Evolutionary conservation across 164 flowering plant species (phyloP).

Genomic region (Umbilicus rupestris): DNA sequence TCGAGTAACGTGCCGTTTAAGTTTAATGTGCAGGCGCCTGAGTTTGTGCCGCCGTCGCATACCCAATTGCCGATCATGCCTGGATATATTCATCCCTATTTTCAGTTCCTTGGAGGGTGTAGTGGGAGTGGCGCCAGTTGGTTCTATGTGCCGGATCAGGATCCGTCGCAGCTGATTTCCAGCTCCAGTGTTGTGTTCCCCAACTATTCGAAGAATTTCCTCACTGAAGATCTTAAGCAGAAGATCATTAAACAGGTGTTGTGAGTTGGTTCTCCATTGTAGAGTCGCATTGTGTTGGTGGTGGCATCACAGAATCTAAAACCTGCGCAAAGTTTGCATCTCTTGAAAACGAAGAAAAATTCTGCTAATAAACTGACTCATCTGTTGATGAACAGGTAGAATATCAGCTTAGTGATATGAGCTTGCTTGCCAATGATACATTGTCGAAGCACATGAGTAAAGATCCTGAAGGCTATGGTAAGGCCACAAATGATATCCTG

Average conservation of each 20-base stretch:
- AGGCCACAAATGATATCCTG: slow-evolving; percentile 10
- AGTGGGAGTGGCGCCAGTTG: slow-evolving; percentile 38
- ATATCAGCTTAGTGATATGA: slow-evolving; percentile 81
- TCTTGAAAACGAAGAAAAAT: background rate
- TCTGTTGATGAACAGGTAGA: slow-evolving; percentile 47
- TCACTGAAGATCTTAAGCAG: slow-evolving; percentile 55
- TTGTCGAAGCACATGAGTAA: slow-evolving; percentile 59
- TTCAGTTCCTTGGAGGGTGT: slow-evolving; percentile 44
- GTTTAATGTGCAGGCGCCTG: slow-evolving; percentile 88
- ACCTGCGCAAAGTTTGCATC: background rate
- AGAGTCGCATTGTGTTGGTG: too few species aligned
- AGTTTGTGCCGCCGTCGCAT: slow-evolving; percentile 79
- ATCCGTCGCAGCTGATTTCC: slow-evolving; percentile 29
- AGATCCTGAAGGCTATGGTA: slow-evolving; percentile 90
- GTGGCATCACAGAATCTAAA: too few species aligned
- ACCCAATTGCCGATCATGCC: slow-evolving; percentile 48
- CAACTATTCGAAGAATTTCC: slow-evolving; percentile 32
- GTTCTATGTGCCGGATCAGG: slow-evolving; percentile 60
- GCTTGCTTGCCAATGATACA: slow-evolving; percentile 76
- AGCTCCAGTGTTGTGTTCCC: slow-evolving; percentile 19
- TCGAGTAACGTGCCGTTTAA: slow-evolving; percentile 28
- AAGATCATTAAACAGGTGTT: slow-evolving; percentile 84
- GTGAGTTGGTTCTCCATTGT: background rate
- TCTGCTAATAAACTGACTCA: background rate
- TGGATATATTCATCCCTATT: slow-evolving; percentile 57